phyloP scores from a whole-genome alignment of 441 rosid species.

The Corymbia calophylla region DNA sequence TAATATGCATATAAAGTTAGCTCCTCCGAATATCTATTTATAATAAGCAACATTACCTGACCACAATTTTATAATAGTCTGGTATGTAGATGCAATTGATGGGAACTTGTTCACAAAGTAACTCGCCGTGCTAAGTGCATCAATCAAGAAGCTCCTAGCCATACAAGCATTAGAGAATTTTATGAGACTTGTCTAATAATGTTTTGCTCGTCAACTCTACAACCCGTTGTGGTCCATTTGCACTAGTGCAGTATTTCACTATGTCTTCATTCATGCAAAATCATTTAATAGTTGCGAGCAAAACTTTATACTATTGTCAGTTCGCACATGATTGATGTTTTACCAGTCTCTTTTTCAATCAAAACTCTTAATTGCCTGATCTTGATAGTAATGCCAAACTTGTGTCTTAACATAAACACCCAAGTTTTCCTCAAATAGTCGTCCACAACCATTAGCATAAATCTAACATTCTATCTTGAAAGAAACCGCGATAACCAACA shows the following conservation, averaged over 20 bases:
- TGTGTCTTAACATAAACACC: not conserved
- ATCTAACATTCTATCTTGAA: not conserved
- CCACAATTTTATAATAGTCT: not conserved
- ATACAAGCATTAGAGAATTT: not conserved
- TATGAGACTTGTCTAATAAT: not conserved
- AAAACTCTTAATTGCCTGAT: not conserved
- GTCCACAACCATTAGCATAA: not conserved
- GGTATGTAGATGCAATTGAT: accelerated
- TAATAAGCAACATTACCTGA: not conserved
- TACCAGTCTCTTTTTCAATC: not conserved
- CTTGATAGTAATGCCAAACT: not conserved
- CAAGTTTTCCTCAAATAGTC: not conserved
- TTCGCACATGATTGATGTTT: not conserved
- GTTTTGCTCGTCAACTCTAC: not conserved
- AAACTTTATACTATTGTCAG: not conserved
- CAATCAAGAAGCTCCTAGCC: not conserved
- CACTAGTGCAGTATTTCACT: not conserved
- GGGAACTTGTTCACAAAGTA: not conserved
- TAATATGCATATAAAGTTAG: not conserved
- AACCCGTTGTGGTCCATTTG: not conserved
- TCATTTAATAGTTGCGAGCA: not conserved
- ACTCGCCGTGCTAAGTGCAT: not conserved
- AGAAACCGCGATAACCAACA: not conserved
- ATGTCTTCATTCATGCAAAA: not conserved
- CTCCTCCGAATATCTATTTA: not conserved